Percentiles rank a stretch among this genome's conserved stretches.
phyloP scores from a whole-genome alignment of 1,284 basidiomycete species.

The Apiotrichum gamsii region DNA sequence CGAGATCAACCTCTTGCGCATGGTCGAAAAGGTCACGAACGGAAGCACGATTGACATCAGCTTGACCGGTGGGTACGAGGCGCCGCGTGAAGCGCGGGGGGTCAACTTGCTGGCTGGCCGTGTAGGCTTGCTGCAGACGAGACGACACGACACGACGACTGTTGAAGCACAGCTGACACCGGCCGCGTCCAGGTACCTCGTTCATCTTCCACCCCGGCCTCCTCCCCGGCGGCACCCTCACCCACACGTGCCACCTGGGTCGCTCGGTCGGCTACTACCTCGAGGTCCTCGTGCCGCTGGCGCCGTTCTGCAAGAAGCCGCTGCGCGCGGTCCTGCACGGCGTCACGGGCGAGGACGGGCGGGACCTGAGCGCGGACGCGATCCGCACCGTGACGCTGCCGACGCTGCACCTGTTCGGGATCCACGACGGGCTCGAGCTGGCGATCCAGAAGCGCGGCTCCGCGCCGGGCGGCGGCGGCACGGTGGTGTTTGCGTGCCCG shows the following conservation, averaged over 20 bases:
- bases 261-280: constrained; percentile 90
- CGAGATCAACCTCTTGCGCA: constrained; percentile 82
- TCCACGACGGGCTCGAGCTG: constrained; percentile 79
- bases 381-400: constrained; percentile 89
- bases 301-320: constrained; percentile 87
- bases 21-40: constrained; percentile 90
- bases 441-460: constrained; percentile 91
- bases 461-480: constrained; percentile 86
- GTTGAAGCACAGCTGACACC: too few species aligned
- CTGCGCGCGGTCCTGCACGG: constrained; percentile 75
- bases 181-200: constrained; percentile 91
- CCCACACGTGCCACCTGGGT: constrained; percentile 81
- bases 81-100: not conserved
- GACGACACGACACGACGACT: not conserved
- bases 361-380: constrained; percentile 83
- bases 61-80: constrained; percentile 70
- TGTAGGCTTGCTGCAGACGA: not conserved
- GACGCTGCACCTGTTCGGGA: constrained; percentile 81
- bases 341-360: constrained; percentile 76
- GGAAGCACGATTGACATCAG: constrained; percentile 94
- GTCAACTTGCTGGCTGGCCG: not conserved
- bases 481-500: constrained; percentile 88
- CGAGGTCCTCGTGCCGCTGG: constrained; percentile 82
- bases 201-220: constrained; percentile 87
- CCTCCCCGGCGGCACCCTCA: constrained; percentile 72